These are phyloP conservation scores for Syncephalastrum racemosum DNA, from an alignment of 371 early-diverging fungal genomes.

Conservation along the genomic window DNA sequence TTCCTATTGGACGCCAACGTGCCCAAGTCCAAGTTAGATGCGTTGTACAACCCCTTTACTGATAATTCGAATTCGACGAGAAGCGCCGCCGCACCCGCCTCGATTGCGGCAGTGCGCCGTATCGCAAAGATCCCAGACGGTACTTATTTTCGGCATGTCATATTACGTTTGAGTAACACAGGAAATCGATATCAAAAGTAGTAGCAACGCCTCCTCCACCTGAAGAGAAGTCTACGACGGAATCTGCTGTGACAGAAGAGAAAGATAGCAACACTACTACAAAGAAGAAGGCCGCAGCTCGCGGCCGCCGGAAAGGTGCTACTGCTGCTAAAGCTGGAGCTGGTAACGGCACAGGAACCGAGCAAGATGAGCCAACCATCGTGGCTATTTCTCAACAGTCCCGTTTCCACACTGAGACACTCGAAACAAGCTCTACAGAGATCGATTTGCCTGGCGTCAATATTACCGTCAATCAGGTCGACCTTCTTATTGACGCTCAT, in stretches of 20 bases:
- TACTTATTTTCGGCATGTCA: background rate
- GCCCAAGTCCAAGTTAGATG: slow-evolving; percentile 38
- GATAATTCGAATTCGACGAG: background rate
- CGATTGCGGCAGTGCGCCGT: slow-evolving; percentile 21
- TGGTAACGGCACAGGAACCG: background rate
- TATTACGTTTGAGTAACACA: background rate
- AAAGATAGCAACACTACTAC: too few relatives aligned
- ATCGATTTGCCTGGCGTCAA: slow-evolving; percentile 77
- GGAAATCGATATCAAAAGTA: background rate
- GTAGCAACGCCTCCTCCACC: background rate
- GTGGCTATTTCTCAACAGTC: slow-evolving; percentile 82
- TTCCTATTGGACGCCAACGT: slow-evolving; percentile 67
- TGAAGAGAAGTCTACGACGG: too few relatives aligned
- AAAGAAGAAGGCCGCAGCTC: too few relatives aligned
- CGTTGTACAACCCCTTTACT: slow-evolving; percentile 37
- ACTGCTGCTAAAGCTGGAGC: too few relatives aligned
- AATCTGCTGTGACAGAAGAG: too few relatives aligned
- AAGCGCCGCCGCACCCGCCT: background rate
- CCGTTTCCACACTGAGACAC: slow-evolving; percentile 83
- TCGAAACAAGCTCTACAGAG: slow-evolving; percentile 60
- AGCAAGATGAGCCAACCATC: slow-evolving; percentile 33
- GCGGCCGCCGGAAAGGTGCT: too few relatives aligned
- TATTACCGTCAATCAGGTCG: slow-evolving; percentile 61
- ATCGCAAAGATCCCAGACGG: slow-evolving; percentile 7
- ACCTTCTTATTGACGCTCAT: slow-evolving; percentile 66